These are phyloP conservation scores for Ustilago trichophora DNA, from an alignment of 1,284 basidiomycete species.

Conservation along the genomic window DNA sequence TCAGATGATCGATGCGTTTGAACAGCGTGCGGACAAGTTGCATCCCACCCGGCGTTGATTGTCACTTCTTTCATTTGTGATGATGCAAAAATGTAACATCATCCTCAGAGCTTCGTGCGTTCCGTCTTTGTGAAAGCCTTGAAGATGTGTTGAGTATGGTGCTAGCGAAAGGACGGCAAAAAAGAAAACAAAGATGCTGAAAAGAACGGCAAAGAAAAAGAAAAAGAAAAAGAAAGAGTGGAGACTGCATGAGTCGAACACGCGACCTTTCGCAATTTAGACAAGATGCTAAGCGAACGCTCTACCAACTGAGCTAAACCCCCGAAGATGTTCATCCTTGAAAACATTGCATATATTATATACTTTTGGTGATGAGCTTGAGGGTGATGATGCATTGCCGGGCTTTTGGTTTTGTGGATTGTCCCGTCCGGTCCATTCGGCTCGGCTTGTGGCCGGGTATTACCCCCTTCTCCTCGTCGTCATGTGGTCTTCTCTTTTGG, in stretches of 20 bases:
- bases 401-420: slow-evolving; percentile 3
- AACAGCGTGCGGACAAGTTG: slow-evolving; percentile 72
- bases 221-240: slow-evolving; percentile 15
- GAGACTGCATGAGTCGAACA: slow-evolving; percentile 58
- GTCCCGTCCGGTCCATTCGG: slow-evolving; percentile 22
- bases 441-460: background rate
- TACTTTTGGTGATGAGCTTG: background rate
- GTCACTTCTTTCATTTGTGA: background rate
- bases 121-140: background rate
- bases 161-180: background rate
- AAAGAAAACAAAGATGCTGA: background rate
- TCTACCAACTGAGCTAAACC: slow-evolving; percentile 59
- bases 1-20: slow-evolving; percentile 91
- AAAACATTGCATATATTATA: slow-evolving; percentile 1
- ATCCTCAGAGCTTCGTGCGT: background rate
- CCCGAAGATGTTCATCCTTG: background rate
- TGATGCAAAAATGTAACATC: background rate
- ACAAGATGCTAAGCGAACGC: slow-evolving; percentile 55
- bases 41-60: slow-evolving; percentile 6
- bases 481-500: background rate
- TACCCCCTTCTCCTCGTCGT: background rate
- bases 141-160: background rate
- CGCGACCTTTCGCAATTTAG: slow-evolving; percentile 52
- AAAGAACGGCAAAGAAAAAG: background rate
- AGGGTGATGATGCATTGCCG: too few relatives aligned